A percentile compares a stretch with the other conserved stretches of the same genome.
Evolutionary conservation across 345 rosid species (phyloP).

Genomic region (Brassica incana): DNA sequence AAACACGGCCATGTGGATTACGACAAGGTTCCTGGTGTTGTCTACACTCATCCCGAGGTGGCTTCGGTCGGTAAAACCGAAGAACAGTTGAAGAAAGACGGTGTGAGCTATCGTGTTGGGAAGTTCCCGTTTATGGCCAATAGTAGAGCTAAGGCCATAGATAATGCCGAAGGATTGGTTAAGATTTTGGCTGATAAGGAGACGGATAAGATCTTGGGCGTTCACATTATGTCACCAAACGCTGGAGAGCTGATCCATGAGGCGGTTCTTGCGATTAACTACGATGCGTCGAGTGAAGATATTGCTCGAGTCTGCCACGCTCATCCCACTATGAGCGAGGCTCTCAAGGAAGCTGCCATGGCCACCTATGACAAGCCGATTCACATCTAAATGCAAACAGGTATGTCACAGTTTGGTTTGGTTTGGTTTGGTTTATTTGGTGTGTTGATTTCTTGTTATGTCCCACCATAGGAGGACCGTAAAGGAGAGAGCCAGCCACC

Average conservation of each 20-base stretch:
- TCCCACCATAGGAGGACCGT: slow-evolving; percentile 8
- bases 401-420: slow-evolving; percentile 21
- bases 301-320: slow-evolving; percentile 98
- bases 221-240: slow-evolving; percentile 81
- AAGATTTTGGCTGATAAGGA: slow-evolving; percentile 87
- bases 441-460: neutral
- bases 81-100: slow-evolving; percentile 85
- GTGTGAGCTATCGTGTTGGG: slow-evolving; percentile 67
- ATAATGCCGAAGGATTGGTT: slow-evolving; percentile 79
- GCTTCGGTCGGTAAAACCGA: slow-evolving; percentile 94
- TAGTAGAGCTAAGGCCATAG: slow-evolving; percentile 98
- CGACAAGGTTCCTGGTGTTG: slow-evolving; percentile 86
- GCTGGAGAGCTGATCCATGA: slow-evolving; percentile 93
- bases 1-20: slow-evolving; percentile 94
- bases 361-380: slow-evolving; percentile 98
- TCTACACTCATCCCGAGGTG: slow-evolving; percentile 89
- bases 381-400: slow-evolving; percentile 52
- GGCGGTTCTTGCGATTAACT: slow-evolving; percentile 71
- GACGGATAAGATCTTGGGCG: slow-evolving; percentile 82
- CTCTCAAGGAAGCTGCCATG: slow-evolving; percentile 99
- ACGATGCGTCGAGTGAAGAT: slow-evolving; percentile 81
- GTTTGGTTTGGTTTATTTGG: neutral
- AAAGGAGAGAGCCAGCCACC: slow-evolving; percentile 22
- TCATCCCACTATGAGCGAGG: slow-evolving; percentile 99
- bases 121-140: slow-evolving; percentile 89